A percentile compares a stretch with the other conserved stretches of the same genome.
phyloP scores from a whole-genome alignment of 2,329 filamentous ascomycete species.

The Trichophyton verrucosum region DNA sequence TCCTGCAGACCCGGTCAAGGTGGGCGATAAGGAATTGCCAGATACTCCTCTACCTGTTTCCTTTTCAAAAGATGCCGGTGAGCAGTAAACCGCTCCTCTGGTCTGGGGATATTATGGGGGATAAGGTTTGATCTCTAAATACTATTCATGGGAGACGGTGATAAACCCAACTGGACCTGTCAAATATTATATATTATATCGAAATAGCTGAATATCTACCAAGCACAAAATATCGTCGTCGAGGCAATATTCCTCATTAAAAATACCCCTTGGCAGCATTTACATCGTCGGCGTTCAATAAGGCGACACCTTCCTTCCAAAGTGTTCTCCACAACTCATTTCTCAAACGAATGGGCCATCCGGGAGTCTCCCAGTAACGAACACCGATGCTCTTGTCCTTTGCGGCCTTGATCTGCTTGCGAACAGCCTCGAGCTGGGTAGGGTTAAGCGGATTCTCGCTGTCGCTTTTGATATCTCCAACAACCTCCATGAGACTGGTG shows the following conservation, averaged over 20 bases:
- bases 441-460: constrained; percentile 18
- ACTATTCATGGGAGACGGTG: not conserved
- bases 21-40: constrained; percentile 14
- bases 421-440: constrained; percentile 39
- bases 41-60: constrained; percentile 4
- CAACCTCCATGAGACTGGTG: constrained; percentile 36
- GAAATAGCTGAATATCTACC: not conserved
- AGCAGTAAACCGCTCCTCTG: not conserved
- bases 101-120: not conserved
- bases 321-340: constrained; percentile 48
- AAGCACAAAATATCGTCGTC: not conserved
- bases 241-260: not conserved
- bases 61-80: not conserved
- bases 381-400: constrained; percentile 46
- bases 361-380: constrained; percentile 52
- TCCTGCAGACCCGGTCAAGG: constrained; percentile 11
- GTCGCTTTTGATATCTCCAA: constrained; percentile 34
- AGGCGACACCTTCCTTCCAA: constrained; percentile 45
- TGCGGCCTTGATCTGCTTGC: constrained; percentile 42
- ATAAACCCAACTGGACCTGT: not conserved
- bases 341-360: constrained; percentile 46
- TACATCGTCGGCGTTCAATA: constrained; percentile 54
- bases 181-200: not conserved
- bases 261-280: constrained; percentile 28
- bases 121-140: not conserved